Percentiles rank a stretch among this genome's conserved stretches.
Evolutionary conservation across 352 stramenopile species (phyloP).

Genomic region (Phytopythium ostracodes): DNA sequence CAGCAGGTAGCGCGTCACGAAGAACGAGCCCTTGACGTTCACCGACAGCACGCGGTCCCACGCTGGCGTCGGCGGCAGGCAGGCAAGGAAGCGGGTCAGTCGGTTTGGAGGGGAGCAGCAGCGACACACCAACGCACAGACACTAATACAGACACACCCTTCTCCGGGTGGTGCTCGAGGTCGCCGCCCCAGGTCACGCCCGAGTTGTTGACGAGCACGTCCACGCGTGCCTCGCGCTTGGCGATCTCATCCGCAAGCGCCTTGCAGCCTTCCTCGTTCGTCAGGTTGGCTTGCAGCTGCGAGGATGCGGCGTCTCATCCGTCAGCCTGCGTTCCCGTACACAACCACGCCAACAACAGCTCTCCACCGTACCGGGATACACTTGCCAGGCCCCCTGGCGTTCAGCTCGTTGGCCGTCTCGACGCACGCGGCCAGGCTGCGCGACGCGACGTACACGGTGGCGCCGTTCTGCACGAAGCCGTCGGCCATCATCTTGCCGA

Average conservation of each 20-base stretch:
- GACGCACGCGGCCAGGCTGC: slow-evolving; percentile 75
- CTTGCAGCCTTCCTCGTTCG: slow-evolving; percentile 23
- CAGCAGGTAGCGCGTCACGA: slow-evolving; percentile 88
- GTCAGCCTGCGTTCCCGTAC: no score
- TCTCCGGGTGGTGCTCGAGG: slow-evolving; percentile 26
- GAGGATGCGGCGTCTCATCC: slow-evolving; percentile 22
- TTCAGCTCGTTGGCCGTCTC: slow-evolving; percentile 70
- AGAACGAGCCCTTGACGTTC: slow-evolving; percentile 95
- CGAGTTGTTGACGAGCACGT: slow-evolving; percentile 95
- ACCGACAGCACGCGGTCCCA: slow-evolving; percentile 92
- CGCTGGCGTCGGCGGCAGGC: slow-evolving; percentile 24
- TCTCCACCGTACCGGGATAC: slow-evolving; percentile 32
- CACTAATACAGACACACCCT: slow-evolving; percentile 11
- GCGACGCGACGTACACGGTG: slow-evolving; percentile 92
- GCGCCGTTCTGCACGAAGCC: slow-evolving; percentile 90
- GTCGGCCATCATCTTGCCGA: slow-evolving; percentile 95
- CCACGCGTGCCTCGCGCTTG: slow-evolving; percentile 52
- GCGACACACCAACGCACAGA: no score
- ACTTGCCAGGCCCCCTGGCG: slow-evolving; percentile 52
- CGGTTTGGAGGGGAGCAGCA: background rate
- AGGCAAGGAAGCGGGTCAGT: background rate
- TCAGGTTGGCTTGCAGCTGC: slow-evolving; percentile 28
- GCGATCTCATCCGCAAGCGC: slow-evolving; percentile 63
- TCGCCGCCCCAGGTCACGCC: slow-evolving; percentile 46
- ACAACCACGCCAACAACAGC: background rate